Evolutionary conservation across 176 grass and related monocot species (phyloP).

Genomic region (Oropetium thomaeum): DNA sequence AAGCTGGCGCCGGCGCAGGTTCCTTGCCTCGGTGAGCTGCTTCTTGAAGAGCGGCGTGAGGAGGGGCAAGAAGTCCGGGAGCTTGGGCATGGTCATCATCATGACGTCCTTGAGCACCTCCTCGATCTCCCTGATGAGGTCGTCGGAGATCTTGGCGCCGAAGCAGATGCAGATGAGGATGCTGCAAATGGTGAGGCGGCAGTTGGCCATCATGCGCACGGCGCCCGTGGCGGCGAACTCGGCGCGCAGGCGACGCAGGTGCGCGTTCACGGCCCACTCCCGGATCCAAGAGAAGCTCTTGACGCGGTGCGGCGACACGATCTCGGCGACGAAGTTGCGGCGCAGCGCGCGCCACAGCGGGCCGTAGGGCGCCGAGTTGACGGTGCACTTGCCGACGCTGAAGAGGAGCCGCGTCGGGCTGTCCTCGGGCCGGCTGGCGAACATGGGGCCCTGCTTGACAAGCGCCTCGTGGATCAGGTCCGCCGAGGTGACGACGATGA

Average conservation of each 20-base stretch:
- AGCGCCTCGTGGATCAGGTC: conserved; percentile 98
- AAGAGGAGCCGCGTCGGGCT: conserved; percentile 85
- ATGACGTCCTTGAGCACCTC: conserved; percentile 97
- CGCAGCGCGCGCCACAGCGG: conserved; percentile 83
- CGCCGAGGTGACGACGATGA: conserved; percentile 66
- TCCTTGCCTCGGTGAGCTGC: conserved; percentile 54
- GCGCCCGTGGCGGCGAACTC: conserved; percentile 44
- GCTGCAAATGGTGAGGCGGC: conserved; percentile 91
- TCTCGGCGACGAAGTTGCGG: conserved; percentile 91
- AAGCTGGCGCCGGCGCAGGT: conserved; percentile 63
- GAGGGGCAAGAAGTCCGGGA: conserved; percentile 80
- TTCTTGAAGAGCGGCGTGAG: conserved; percentile 75
- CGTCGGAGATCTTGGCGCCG: conserved; percentile 79
- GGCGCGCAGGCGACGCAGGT: conserved; percentile 64
- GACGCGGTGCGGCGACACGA: conserved; percentile 67
- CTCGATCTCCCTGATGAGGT: conserved; percentile 69
- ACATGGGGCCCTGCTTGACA: conserved; percentile 71
- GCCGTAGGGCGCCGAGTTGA: conserved; percentile 90
- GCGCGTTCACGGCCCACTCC: conserved; percentile 77
- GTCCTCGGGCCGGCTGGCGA: conserved; percentile 82
- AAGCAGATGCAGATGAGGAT: conserved; percentile 99
- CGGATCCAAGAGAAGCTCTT: conserved; percentile 89
- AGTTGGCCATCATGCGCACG: conserved; percentile 53
- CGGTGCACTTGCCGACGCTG: conserved; percentile 88
- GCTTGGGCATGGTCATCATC: conserved; percentile 84